Percentiles rank a stretch among this genome's conserved stretches.
phyloP scores from a whole-genome alignment of 2,329 filamentous ascomycete species.

The Aspergillus novofumigatus region DNA sequence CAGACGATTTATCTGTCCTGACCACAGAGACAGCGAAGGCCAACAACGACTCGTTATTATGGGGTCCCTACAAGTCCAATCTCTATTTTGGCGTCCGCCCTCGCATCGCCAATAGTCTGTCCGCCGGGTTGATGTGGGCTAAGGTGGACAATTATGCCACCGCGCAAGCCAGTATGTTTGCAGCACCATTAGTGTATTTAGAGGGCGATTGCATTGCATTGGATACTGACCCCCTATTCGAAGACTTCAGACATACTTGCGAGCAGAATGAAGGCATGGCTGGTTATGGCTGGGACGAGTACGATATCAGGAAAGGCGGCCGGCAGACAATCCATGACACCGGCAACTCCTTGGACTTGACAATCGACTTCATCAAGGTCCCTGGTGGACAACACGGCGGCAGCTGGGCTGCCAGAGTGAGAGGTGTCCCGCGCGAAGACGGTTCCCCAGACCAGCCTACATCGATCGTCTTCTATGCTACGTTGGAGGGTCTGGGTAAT shows the following conservation, averaged over 20 bases:
- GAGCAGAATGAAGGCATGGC: slow-evolving; percentile 92
- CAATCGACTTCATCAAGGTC: slow-evolving; percentile 89
- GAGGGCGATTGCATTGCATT: background rate
- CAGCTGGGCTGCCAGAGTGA: slow-evolving; percentile 86
- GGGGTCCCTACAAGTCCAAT: slow-evolving; percentile 93
- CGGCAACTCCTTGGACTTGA: slow-evolving; percentile 82
- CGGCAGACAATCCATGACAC: slow-evolving; percentile 87
- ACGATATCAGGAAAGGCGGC: slow-evolving; percentile 82
- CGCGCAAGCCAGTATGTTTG: slow-evolving; percentile 67
- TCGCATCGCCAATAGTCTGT: slow-evolving; percentile 73
- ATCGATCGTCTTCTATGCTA: slow-evolving; percentile 75
- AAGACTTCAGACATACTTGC: slow-evolving; percentile 88
- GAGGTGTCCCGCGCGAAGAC: slow-evolving; percentile 70
- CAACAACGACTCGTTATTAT: slow-evolving; percentile 80
- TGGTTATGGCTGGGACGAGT: slow-evolving; percentile 97
- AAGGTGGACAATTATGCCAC: slow-evolving; percentile 73
- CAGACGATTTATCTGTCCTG: slow-evolving; percentile 31
- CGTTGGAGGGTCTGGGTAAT: slow-evolving; percentile 69
- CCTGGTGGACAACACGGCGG: slow-evolving; percentile 81
- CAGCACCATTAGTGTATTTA: background rate
- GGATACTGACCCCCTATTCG: slow-evolving; percentile 15
- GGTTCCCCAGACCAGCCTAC: slow-evolving; percentile 65
- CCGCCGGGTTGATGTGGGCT: slow-evolving; percentile 83
- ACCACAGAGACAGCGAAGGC: slow-evolving; percentile 42
- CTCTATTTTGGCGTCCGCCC: slow-evolving; percentile 90